Evolutionary conservation across 805 yeast genomes (phyloP), one percentile per base, ranked within the genome.

Genomic region (Barnettozyma botsteinii): DNA sequence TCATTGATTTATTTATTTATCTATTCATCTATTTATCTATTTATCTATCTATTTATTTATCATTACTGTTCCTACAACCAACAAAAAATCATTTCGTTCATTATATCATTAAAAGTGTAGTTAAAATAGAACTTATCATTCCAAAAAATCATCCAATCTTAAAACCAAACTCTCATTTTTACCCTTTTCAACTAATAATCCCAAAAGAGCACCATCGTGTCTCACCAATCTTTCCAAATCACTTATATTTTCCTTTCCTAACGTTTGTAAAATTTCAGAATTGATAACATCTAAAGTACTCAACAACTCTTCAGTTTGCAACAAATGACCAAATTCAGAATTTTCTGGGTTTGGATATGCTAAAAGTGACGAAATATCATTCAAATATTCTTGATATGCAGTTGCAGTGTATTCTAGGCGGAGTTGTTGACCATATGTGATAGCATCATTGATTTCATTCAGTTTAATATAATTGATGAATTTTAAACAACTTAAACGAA

Each of bases 311-410:
- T 58, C 57, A 10, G 51, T 53, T 21, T 61, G 61, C 27, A 72
- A 52, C 24, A 64, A 47, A 35, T 60, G 57, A 14, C 70, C 68
- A 33, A 63, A 64, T 24, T 66, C 69, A 4, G 69, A 55, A 4
- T 53, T 43, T 31, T 44, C 41, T 1, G 81, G 81, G 38, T 76
- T 63, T 9, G 69, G 68, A 46, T 70, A 78, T 4, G 81, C 79
- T 33, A 79, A 52, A 22, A 79, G 55, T 3, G 75, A 62, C 7
- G 76, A 73, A 0, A 77, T 62, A 31, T 72, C 70, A 29, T 66
- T 62, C 23, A 79, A 50, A 43, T 62, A 60, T 7, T 60, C 57
- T 23, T 59, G 62, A 30, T 65, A 62, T n/a, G 52, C 52, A 4
- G 57, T 47, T 4, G 53, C 42, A 12, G 49, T 52, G 42, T 59